Evolutionary conservation across 805 yeast species (phyloP), one percentile per base, ranked within the genome.

Genomic region (Lipomyces yamanashiensis): DNA sequence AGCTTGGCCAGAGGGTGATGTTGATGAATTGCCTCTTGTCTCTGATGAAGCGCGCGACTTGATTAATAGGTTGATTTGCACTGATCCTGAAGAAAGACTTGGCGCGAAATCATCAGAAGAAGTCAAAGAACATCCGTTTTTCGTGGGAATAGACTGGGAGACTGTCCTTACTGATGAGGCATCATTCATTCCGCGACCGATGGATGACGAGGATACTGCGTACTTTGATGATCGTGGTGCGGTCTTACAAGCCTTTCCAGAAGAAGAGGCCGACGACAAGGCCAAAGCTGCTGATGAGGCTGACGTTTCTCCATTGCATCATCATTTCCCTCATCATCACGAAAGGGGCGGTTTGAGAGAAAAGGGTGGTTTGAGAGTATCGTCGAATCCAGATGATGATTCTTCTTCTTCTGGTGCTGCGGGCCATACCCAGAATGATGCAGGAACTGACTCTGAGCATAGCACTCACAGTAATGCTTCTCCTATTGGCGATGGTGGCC

Each of bases 171-270:
- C 85, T 58, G 88, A 85, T 41, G 92, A 95, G 0, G 77, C 81
- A 3, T 85, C 96, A 0, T 95, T 95, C 77, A 86, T 92, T 7
- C 99, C 99, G 0, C 78, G 78, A 12, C 78, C 84, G 8, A 90
- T 86, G 7, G 83, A 90, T 70, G 96, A 97, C 0, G 96, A 89
- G 71, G 86, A 87, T 54, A 92, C 98, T 0, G 96, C 91, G 58
- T 93, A 95, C 73, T 95, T 93, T 75, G 99, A 95, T 71, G 70
- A 82, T 4, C 84, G 99, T 71, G 99, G 99, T 3, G 98, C 97
- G 0, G 85, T 82, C 10, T 76, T 89, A 71, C 80, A 84, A 5
- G 84, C 82, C 59, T 88, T 89, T 62, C 87, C 88, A 4, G 76
- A 73, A 23, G 77, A 74, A 0, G 72, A 73, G 6, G 75, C 71